Base-by-base conservation (phyloP, 108 stramenopile species). In the Conticribra weissflogii region DNA sequence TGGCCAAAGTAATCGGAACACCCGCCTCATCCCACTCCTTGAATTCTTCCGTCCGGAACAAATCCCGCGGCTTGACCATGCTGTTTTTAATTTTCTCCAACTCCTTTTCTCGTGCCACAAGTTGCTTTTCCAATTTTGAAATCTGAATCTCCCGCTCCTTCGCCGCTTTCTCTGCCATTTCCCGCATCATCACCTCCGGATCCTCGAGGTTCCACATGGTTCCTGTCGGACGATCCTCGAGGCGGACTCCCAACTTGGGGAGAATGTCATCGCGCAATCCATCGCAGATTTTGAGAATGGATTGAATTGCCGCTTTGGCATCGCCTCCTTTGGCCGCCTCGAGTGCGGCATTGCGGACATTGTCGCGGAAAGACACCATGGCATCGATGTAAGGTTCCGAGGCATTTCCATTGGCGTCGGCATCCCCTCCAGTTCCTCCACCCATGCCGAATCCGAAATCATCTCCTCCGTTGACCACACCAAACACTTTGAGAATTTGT, bases 131-230 rank as follows among this genome's bases (percentile, higher is more conserved):
- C 53, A 56, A 60, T 74, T 73, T 88, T 66, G 62, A 74, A 74
- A 78, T 82, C 57, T 67, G 59, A 29, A 56, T 73, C 71, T 75
- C 85, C 55, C 34, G 62, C 45, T 58, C 62, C 70, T 83, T 87
- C 48, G 70, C 64, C 41, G 81, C 65, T 65, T 86, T 84, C 51
- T 91, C 77, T 64, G 90, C 92, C 59, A 85, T 68, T 81, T 97
- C 96, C 49, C 71, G 81, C 52, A 74, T 59, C 68, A 97, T 79
- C 15, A 71, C 87, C 65, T 75, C 92, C 0, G 96, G 96, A 66
- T 97, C 93, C 68, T 86, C 97, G 56, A 92, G 78, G 29, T 97
- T 97, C 98, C 98, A 97, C 62, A 89, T 72, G 0, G 89, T 88
- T 18, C 91, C 94, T n/a, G 86, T 74, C 15, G 77, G 77, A 17